These are phyloP conservation scores for Fusarium nelsonii DNA, from an alignment of 2,329 filamentous ascomycete genomes.

Conservation along the genomic window DNA sequence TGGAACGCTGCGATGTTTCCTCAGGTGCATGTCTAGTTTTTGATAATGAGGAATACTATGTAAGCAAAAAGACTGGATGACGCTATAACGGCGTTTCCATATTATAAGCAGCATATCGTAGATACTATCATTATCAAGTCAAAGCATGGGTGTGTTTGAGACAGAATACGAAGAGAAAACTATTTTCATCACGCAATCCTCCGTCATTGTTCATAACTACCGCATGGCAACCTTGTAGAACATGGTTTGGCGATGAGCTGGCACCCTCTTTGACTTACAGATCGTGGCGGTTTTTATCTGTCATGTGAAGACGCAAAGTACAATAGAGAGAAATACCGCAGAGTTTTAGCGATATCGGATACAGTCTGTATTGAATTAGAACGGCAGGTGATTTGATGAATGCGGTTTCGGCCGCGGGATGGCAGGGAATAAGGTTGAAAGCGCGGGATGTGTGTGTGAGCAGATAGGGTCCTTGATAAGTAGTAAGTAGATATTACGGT, in stretches of 20 bases:
- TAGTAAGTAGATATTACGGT: background rate
- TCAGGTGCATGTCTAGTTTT: background rate
- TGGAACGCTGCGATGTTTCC: background rate
- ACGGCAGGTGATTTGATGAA: background rate
- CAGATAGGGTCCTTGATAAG: slow-evolving; percentile 20
- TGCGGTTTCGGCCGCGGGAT: slow-evolving; percentile 14
- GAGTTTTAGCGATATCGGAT: slow-evolving; percentile 18
- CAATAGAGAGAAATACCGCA: background rate
- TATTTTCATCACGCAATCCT: slow-evolving; percentile 16
- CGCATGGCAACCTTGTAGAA: background rate
- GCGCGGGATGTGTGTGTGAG: slow-evolving; percentile 24
- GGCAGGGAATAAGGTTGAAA: slow-evolving; percentile 18
- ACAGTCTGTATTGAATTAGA: background rate
- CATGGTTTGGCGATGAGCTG: background rate
- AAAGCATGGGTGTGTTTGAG: background rate
- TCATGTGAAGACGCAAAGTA: slow-evolving; percentile 19
- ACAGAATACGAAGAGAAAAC: background rate
- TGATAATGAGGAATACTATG: background rate
- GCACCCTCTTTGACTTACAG: background rate
- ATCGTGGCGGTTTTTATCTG: background rate
- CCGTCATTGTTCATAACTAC: background rate
- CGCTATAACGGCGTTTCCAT: slow-evolving; percentile 9
- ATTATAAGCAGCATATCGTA: background rate
- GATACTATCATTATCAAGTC: background rate
- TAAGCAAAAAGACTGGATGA: background rate